These are phyloP conservation scores for Niebla homalea DNA, from an alignment of 495 filamentous ascomycete genomes.

Conservation along the genomic window DNA sequence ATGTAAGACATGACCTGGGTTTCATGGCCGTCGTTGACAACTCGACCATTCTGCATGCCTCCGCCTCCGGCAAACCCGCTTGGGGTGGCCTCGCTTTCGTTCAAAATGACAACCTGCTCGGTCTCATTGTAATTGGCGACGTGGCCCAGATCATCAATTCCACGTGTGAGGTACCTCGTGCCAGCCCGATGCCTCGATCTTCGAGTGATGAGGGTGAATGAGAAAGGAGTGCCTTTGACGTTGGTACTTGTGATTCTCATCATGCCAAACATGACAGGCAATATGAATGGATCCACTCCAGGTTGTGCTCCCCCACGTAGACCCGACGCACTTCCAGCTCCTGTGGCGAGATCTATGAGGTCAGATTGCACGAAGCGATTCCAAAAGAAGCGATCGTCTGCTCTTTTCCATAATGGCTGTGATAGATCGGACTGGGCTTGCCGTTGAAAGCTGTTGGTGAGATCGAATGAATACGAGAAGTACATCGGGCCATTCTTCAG, in stretches of 20 bases:
- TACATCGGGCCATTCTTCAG: slow-evolving; percentile 84
- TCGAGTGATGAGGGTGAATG: slow-evolving; percentile 75
- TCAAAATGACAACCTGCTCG: slow-evolving; percentile 78
- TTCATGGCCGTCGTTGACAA: slow-evolving; percentile 46
- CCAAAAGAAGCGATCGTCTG: slow-evolving; percentile 98
- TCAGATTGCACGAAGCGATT: slow-evolving; percentile 86
- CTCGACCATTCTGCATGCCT: slow-evolving; percentile 57
- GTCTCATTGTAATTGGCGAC: slow-evolving; percentile 98
- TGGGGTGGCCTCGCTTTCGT: slow-evolving; percentile 58
- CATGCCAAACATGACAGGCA: slow-evolving; percentile 91
- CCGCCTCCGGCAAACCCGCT: slow-evolving; percentile 71
- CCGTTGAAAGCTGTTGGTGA: slow-evolving; percentile 90
- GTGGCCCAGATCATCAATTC: slow-evolving; percentile 83
- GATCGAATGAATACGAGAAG: slow-evolving; percentile 90
- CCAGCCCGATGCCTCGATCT: slow-evolving; percentile 75
- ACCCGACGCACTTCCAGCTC: slow-evolving; percentile 18
- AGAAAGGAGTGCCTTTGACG: slow-evolving; percentile 70
- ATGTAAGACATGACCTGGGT: slow-evolving; percentile 86
- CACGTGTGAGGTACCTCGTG: slow-evolving; percentile 87
- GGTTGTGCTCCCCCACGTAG: slow-evolving; percentile 54
- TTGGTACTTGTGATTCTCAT: slow-evolving; percentile 70
- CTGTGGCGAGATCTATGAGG: slow-evolving; percentile 68
- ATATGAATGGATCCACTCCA: slow-evolving; percentile 78
- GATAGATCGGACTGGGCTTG: slow-evolving; percentile 58
- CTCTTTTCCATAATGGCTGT: slow-evolving; percentile 74